phyloP scores from a whole-genome alignment of 805 yeast genomes.

The Wickerhamomyces alni region DNA sequence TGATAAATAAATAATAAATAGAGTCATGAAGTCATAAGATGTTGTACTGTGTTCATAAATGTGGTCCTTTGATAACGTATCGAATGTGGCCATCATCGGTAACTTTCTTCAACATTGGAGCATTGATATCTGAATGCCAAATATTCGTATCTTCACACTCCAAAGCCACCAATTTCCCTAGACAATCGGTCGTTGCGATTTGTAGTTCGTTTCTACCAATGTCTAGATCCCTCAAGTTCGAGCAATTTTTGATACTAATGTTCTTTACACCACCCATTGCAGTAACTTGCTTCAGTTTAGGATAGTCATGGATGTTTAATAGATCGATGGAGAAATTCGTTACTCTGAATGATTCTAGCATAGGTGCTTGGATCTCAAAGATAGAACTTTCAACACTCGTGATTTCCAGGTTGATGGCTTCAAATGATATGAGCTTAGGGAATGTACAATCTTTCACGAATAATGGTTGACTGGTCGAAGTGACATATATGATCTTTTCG shows the following conservation, averaged over 20 bases:
- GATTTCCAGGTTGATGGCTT: slow-evolving; percentile 11
- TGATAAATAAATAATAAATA: too few species aligned
- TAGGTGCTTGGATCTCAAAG: slow-evolving; percentile 8
- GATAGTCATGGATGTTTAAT: slow-evolving; percentile 2
- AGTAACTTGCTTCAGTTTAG: slow-evolving; percentile 4
- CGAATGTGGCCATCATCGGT: slow-evolving; percentile 2
- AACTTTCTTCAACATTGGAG: slow-evolving; percentile 7
- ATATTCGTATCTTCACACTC: slow-evolving; percentile 9
- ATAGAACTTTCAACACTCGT: slow-evolving; percentile 5
- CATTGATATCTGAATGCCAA: slow-evolving; percentile 1
- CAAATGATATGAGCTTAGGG: slow-evolving; percentile 8
- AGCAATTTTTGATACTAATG: slow-evolving; percentile 1
- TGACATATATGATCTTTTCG: slow-evolving; percentile 3
- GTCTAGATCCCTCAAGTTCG: slow-evolving; percentile 4
- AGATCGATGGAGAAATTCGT: slow-evolving; percentile 7
- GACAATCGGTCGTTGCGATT: not conserved
- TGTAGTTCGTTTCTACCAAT: slow-evolving; percentile 7
- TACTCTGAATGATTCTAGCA: slow-evolving; percentile 3
- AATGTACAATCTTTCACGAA: slow-evolving; percentile 8
- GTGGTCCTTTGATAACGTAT: not conserved
- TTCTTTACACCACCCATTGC: slow-evolving; percentile 10
- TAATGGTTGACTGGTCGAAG: slow-evolving; percentile 12
- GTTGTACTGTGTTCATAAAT: not conserved
- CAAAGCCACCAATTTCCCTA: slow-evolving; percentile 3
- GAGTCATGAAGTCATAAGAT: not conserved